Base-by-base conservation (phyloP, 495 filamentous ascomycete genomes). In the Hypoxylon crocopeplum region DNA sequence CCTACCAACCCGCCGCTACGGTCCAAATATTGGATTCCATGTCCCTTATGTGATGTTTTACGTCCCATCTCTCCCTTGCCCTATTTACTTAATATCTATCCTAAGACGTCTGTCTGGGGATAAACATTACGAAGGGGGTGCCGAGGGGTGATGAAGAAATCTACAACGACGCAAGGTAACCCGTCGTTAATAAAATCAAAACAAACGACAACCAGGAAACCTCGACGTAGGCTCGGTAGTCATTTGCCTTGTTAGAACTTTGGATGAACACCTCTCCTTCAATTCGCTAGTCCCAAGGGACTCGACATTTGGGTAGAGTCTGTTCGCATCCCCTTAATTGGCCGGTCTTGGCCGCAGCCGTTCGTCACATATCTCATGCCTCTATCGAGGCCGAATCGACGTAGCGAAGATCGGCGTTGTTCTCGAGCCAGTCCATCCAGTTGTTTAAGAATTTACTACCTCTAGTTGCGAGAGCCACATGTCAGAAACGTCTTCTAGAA, bases 401-500 rank as follows among this genome's bases (percentile, higher is more conserved):
- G 74, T 96, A 96, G 59, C 92, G 79, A 45, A 96, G 72, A 74
- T 96, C 92, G 2, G 90, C 88, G 66, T 93, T 71, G 51, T 92
- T 89, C 68, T 96, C 92, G 21, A 97, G 74, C 67, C 84, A 89
- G n/a, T 75, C 81, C 89, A 96, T 96, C 92, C 92, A 97, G 41
- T 81, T 78, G 68, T 90, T 90, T 48, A 97, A 78, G 69, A 96
- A 97, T 47, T 78, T 79, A 71, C 88, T 92, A 86, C 68, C 89
- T 93, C 70, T 62, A 54, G 40, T 66, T 54, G 12, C 32, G 13
- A 34, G 6, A 34, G 39, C 51, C 55, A 29, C 12, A 8, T 27
- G 44, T 41, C 5, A 55, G 53, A 55, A 47, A 56, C 8, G 15
- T 29, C 19, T 51, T 48, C 45, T 51, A 47, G 48, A 57, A 67